Percentiles rank a stretch among this genome's conserved stretches.
phyloP scores from a whole-genome alignment of 192 early-diverging fungal species.

The Phycomyces blakesleeanus region DNA sequence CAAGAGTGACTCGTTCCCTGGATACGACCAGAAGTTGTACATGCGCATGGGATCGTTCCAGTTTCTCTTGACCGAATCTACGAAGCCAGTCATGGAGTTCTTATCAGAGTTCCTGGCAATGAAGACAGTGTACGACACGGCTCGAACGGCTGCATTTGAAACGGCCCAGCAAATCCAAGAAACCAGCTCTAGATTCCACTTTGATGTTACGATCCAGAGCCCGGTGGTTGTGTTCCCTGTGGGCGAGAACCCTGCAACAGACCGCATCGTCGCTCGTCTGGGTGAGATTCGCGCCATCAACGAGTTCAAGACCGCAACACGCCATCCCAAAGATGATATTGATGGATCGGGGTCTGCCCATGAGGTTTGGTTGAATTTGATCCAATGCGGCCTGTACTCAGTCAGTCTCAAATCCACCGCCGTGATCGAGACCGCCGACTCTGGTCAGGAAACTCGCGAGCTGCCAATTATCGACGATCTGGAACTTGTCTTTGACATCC shows the following conservation, averaged over 20 bases:
- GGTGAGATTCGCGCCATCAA: slow-evolving; percentile 72
- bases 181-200: slow-evolving; percentile 59
- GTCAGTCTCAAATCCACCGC: slow-evolving; percentile 44
- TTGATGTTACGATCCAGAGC: slow-evolving; percentile 66
- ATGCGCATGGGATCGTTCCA: slow-evolving; percentile 63
- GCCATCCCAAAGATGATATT: background rate
- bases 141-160: slow-evolving; percentile 61
- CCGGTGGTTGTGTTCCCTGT: slow-evolving; percentile 77
- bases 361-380: slow-evolving; percentile 49
- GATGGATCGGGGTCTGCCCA: slow-evolving; percentile 33
- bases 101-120: slow-evolving; percentile 69
- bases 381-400: slow-evolving; percentile 57
- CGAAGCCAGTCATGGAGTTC: slow-evolving; percentile 58
- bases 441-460: background rate
- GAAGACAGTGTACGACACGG: slow-evolving; percentile 68
- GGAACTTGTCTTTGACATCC: slow-evolving; percentile 54
- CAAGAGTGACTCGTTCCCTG: slow-evolving; percentile 49
- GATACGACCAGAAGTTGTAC: slow-evolving; percentile 62
- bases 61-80: slow-evolving; percentile 60
- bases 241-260: slow-evolving; percentile 34
- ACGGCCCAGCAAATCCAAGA: slow-evolving; percentile 65
- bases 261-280: slow-evolving; percentile 58
- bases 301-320: slow-evolving; percentile 40
- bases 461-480: slow-evolving; percentile 70
- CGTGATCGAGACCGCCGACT: background rate